Percentiles rank a stretch among this genome's conserved stretches.
phyloP scores from a whole-genome alignment of 2,329 filamentous ascomycete genomes.

The Aspergillus hortae region DNA sequence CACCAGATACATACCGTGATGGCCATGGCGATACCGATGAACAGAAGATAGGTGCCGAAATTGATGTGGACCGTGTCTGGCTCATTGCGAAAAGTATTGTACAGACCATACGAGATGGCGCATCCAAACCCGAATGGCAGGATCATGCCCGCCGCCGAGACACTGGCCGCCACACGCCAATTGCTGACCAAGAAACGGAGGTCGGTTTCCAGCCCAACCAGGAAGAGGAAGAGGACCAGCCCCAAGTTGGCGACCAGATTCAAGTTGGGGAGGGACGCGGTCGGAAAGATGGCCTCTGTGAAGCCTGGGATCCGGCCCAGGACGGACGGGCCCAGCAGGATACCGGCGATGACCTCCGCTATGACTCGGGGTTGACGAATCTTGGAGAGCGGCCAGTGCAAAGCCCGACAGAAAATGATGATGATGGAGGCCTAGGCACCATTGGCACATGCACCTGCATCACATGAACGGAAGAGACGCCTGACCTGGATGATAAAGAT shows the following conservation, averaged over 20 bases:
- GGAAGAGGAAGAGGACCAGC: constrained; percentile 78
- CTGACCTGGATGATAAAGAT: constrained; percentile 71
- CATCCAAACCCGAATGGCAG: constrained; percentile 79
- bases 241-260: constrained; percentile 78
- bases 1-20: constrained; percentile 62
- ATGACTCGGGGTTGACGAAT: constrained; percentile 79
- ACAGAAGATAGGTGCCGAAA: constrained; percentile 66
- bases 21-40: constrained; percentile 88
- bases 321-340: constrained; percentile 80
- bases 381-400: constrained; percentile 73
- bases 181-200: constrained; percentile 72
- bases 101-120: constrained; percentile 77
- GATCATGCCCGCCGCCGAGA: constrained; percentile 74
- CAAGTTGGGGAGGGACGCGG: constrained; percentile 69
- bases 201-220: constrained; percentile 85
- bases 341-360: constrained; percentile 79
- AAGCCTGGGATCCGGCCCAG: constrained; percentile 85
- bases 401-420: constrained; percentile 68
- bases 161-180: constrained; percentile 74
- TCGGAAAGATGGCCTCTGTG: constrained; percentile 70
- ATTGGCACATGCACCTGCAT: background rate
- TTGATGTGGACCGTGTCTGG: constrained; percentile 53
- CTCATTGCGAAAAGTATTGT: constrained; percentile 65
- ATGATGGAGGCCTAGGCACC: constrained; percentile 62
- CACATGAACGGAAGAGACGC: background rate